Percentiles rank a stretch among this genome's conserved stretches.
phyloP scores from a whole-genome alignment of 768 basidiomycete genomes.

The Pseudohyphozyma bogoriensis region DNA sequence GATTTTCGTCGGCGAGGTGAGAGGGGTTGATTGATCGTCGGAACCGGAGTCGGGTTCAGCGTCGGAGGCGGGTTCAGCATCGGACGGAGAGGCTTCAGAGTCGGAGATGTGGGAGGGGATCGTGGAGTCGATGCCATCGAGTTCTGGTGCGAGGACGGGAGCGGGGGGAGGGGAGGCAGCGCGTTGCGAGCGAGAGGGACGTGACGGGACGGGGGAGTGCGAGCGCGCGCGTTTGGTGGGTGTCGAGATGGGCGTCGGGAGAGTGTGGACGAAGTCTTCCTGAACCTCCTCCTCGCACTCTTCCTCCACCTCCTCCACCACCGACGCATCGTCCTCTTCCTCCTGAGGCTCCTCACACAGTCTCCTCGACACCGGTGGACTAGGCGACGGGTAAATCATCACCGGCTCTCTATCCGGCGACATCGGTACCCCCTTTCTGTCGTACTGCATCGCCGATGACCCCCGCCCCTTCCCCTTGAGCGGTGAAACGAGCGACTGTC shows the following conservation, averaged over 20 bases:
- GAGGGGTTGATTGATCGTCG: not conserved
- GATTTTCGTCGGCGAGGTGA: not conserved
- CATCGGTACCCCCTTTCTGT: no score
- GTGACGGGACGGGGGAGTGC: not conserved
- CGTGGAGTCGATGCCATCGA: conserved; percentile 1
- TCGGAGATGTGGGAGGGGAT: not conserved
- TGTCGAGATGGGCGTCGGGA: not conserved
- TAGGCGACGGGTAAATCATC: no score
- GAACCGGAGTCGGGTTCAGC: not conserved
- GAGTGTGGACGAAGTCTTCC: not conserved
- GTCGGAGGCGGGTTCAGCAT: not conserved
- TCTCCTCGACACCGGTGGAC: no score
- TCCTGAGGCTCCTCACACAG: no score
- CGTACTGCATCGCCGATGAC: no score
- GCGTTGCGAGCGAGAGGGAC: not conserved
- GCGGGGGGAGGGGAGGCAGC: not conserved
- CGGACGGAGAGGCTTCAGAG: not conserved
- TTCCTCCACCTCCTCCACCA: no score
- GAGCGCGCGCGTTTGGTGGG: not conserved
- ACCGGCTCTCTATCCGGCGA: no score
- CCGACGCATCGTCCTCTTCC: no score
- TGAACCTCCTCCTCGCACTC: no score
- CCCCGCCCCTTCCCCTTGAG: not conserved
- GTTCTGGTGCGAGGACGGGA: conserved; percentile 7
- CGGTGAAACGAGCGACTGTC: not conserved